A percentile compares a stretch with the other conserved stretches of the same genome.
phyloP scores from a whole-genome alignment of 257 asterid genomes.

The Solanum sparsipilum region DNA sequence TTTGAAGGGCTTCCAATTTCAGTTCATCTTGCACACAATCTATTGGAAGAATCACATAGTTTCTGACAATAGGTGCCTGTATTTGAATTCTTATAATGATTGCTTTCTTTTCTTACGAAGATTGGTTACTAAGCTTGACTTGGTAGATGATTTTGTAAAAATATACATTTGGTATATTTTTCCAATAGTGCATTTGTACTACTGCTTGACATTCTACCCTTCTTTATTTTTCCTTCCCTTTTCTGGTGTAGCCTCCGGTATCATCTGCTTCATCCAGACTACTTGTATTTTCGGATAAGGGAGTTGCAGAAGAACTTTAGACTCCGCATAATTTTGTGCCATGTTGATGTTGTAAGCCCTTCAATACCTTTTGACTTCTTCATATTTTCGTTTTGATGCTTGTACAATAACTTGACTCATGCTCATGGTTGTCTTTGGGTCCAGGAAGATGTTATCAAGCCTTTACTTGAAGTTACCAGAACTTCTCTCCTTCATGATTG shows the following conservation, averaged over 20 bases:
- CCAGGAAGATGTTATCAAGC: conserved; percentile 94
- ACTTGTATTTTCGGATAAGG: conserved; percentile 84
- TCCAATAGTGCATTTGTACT: background rate
- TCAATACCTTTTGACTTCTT: background rate
- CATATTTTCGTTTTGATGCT: background rate
- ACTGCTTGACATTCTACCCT: background rate
- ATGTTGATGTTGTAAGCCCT: conserved; percentile 82
- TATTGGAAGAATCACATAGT: background rate
- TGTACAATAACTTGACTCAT: background rate
- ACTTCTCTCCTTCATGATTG: conserved; percentile 96
- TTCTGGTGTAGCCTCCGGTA: conserved; percentile 67
- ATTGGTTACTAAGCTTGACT: background rate
- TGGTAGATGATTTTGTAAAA: background rate
- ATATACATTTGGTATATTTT: background rate
- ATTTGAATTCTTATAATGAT: background rate
- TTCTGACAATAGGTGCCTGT: background rate
- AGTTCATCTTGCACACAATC: background rate
- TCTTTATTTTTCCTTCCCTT: background rate
- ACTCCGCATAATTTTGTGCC: conserved; percentile 89
- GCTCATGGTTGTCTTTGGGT: conserved; percentile 8
- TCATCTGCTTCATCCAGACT: conserved; percentile 97
- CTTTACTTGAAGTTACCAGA: conserved; percentile 91
- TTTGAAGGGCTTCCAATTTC: conserved; percentile 12
- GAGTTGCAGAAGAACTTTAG: conserved; percentile 85
- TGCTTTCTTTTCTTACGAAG: background rate